These are phyloP conservation scores for Debaryomyces hansenii DNA, from an alignment of 805 yeast genomes.

Conservation along the genomic window DNA sequence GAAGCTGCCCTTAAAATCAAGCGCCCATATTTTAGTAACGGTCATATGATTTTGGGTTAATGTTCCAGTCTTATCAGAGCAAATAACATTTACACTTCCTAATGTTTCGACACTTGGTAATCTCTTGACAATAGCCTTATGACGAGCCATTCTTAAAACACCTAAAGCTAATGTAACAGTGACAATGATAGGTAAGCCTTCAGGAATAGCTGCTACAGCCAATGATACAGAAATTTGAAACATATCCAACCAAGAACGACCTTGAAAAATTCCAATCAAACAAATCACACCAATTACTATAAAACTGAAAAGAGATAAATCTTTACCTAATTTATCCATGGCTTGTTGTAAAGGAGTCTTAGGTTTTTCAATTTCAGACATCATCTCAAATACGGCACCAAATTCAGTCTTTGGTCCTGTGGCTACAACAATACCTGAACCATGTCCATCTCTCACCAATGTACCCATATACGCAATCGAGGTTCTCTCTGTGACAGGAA, in stretches of 20 bases:
- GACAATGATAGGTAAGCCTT: conserved; percentile 96
- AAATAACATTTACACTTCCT: conserved; percentile 91
- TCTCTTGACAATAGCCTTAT: conserved; percentile 91
- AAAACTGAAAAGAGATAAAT: conserved; percentile 81
- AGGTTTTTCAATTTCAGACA: conserved; percentile 93
- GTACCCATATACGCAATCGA: conserved; percentile 97
- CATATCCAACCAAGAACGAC: conserved; percentile 96
- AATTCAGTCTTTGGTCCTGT: conserved; percentile 89
- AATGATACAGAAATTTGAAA: conserved; percentile 95
- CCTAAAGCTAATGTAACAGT: conserved; percentile 97
- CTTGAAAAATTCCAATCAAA: conserved; percentile 84
- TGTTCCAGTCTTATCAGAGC: conserved; percentile 85
- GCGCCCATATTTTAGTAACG: conserved; percentile 78
- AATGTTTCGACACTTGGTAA: conserved; percentile 93
- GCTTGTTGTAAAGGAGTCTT: conserved; percentile 94
- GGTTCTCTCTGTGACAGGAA: conserved; percentile 66
- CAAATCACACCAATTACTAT: conserved; percentile 90
- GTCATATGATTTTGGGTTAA: conserved; percentile 91
- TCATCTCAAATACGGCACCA: conserved; percentile 94
- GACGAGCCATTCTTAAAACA: conserved; percentile 92
- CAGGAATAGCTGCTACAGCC: conserved; percentile 99
- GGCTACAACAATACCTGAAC: conserved; percentile 88
- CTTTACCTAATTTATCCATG: conserved; percentile 95
- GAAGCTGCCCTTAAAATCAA: conserved; percentile 50
- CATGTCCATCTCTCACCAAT: conserved; percentile 93